Percentiles rank a stretch among this genome's conserved stretches.
Evolutionary conservation across 1,139 yeast species (phyloP).

Genomic region (Kodamaea derodonti): DNA sequence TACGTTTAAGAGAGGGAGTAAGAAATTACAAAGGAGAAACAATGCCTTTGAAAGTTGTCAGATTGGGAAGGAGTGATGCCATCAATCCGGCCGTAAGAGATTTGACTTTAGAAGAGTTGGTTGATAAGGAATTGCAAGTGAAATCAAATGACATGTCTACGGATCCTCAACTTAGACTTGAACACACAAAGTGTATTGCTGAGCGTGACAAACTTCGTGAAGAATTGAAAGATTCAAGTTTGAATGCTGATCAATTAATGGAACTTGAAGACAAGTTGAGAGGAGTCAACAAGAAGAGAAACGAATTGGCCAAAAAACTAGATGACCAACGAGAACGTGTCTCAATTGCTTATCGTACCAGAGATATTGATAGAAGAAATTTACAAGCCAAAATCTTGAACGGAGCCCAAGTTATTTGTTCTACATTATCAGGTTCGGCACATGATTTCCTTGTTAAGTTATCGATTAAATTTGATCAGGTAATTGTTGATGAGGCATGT

Average conservation of each 20-base stretch:
- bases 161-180: constrained; percentile 48
- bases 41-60: constrained; percentile 69
- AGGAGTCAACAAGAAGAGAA: constrained; percentile 55
- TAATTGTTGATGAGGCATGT: constrained; percentile 96
- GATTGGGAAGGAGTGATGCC: constrained; percentile 88
- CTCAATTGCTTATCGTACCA: constrained; percentile 63
- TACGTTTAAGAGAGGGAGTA: constrained; percentile 77
- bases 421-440: constrained; percentile 93
- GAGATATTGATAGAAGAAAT: constrained; percentile 75
- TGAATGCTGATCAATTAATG: constrained; percentile 37
- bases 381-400: constrained; percentile 68
- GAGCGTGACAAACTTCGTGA: constrained; percentile 50
- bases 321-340: constrained; percentile 78
- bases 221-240: constrained; percentile 28
- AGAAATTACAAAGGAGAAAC: constrained; percentile 52
- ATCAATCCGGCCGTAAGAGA: constrained; percentile 80
- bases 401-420: constrained; percentile 84
- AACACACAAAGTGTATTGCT: constrained; percentile 48
- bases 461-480: constrained; percentile 83
- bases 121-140: constrained; percentile 59
- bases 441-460: constrained; percentile 77
- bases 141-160: constrained; percentile 31
- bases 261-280: constrained; percentile 49
- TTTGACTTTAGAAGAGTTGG: constrained; percentile 81
- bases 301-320: constrained; percentile 65